Conservation (phyloP, 805 yeast genomes). For the Saccharomycopsis sp. region DNA sequence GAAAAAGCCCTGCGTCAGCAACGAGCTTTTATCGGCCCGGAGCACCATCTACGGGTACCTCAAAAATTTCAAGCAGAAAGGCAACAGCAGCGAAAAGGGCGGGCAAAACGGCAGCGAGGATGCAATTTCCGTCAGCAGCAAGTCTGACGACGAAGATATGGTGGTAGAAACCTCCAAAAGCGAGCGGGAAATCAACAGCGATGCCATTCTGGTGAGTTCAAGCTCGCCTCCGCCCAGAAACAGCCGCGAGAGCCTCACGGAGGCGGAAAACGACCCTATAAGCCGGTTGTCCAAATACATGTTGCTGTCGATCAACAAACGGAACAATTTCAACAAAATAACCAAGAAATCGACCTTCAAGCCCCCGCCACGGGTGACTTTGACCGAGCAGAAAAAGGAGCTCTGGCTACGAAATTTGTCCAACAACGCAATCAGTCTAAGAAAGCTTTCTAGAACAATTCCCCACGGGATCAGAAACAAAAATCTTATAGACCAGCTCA, state of each 20-base stretch:
- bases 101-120: constrained; percentile 15
- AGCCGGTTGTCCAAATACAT: constrained; percentile 44
- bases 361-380: constrained; percentile 84
- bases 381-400: constrained; percentile 81
- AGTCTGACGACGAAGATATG: neutral
- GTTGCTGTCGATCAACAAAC: constrained; percentile 40
- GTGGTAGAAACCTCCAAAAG: neutral
- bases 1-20: constrained; percentile 53
- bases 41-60: constrained; percentile 40
- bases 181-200: neutral
- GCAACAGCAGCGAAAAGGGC: constrained; percentile 14
- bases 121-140: neutral
- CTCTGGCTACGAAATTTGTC: constrained; percentile 82
- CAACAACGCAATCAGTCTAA: constrained; percentile 55
- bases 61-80: constrained; percentile 18
- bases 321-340: constrained; percentile 40
- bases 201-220: neutral
- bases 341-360: constrained; percentile 50
- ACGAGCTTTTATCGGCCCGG: constrained; percentile 68
- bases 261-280: constrained; percentile 27
- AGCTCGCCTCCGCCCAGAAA: neutral
- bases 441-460: constrained; percentile 63
- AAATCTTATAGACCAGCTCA: constrained; percentile 65
- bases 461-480: constrained; percentile 87
- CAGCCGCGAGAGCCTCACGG: neutral